Evolutionary conservation across 768 basidiomycete genomes (phyloP), one percentile per base, ranked within the genome.

Genomic region (Mycena leptocephala): DNA sequence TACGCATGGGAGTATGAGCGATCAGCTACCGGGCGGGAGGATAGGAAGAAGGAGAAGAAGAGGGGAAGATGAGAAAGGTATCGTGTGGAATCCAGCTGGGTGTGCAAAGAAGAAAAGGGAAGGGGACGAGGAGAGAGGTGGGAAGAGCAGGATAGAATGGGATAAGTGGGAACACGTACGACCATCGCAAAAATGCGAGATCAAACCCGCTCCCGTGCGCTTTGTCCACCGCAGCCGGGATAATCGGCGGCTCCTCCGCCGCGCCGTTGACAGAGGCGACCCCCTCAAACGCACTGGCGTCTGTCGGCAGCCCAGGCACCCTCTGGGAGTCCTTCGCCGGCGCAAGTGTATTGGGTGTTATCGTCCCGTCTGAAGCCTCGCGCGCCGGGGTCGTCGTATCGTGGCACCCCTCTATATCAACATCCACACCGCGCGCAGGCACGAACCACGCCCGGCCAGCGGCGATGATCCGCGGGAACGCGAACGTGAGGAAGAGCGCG

Each of bases 401-500:
- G n/a, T 51, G 13, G 48, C 48, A 3, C 2, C 14, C 14, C 37
- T 39, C 8, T 39, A 7, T 39, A n/a, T n/a, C n/a, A n/a, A n/a
- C n/a, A n/a, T n/a, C n/a, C n/a, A n/a, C n/a, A n/a, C 26, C 16
- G 58, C 32, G 30, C 22, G 51, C 8, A 8, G 62, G 7, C 30
- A n/a, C 7, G 53, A 59, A 48, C 30, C 48, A 61, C 2, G 35
- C 48, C 6, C 77, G 62, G 5, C 77, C 77, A 9, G 20, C 26
- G 0, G 53, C 46, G 64, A 78, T 78, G 3, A 74, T 66, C 1
- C 55, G 37, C n/a, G 77, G 77, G 35, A 78, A 78, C 6, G 73
- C 77, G 22, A 78, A 70, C 1, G 77, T 78, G 22, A 78, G 73
- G 73, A 78, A 78, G 3, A 69, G 30, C 1, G 77, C 77, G 24